Percentiles rank a stretch among this genome's conserved stretches.
These are phyloP conservation scores for Porphyra umbilicalis DNA, from an alignment of 31 red algal genomes.

Conservation along the genomic window DNA sequence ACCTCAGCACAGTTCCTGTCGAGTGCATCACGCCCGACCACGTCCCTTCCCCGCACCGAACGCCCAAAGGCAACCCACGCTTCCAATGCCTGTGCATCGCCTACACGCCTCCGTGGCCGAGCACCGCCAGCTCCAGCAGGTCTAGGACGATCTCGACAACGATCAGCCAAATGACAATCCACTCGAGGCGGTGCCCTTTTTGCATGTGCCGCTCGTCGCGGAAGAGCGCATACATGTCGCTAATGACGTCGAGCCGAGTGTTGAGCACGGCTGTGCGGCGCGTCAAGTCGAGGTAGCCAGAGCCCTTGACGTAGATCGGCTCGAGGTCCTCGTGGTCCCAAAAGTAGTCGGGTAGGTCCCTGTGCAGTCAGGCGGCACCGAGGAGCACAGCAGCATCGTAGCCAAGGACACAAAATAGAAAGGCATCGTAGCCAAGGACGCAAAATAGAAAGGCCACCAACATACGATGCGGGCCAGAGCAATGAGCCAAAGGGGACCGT, in stretches of 20 bases:
- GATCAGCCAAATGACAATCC: conserved; percentile 50
- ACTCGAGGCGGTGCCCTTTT: conserved; percentile 38
- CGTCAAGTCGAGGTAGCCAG: conserved; percentile 25
- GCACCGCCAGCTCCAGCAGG: conserved; percentile 7
- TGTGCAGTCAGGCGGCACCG: too few relatives aligned
- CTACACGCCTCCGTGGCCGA: neutral
- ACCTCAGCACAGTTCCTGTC: too few relatives aligned
- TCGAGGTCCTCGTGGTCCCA: conserved; percentile 48
- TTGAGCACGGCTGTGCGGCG: conserved; percentile 22
- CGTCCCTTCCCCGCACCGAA: too few relatives aligned
- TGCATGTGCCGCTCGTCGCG: conserved; percentile 33
- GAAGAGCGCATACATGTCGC: conserved; percentile 34
- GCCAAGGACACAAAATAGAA: too few relatives aligned
- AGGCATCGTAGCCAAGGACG: too few relatives aligned
- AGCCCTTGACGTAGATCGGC: conserved; percentile 29
- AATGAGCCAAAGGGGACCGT: too few relatives aligned
- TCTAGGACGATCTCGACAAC: conserved; percentile 31
- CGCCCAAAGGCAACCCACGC: too few relatives aligned
- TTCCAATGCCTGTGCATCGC: neutral
- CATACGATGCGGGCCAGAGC: too few relatives aligned
- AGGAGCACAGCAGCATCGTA: too few relatives aligned
- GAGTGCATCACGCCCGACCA: too few relatives aligned
- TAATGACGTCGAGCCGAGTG: conserved; percentile 18
- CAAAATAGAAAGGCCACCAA: too few relatives aligned
- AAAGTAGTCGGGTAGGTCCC: conserved; percentile 16